phyloP scores from a whole-genome alignment of 176 grass and related monocot species.

The Rhynchospora pubera region DNA sequence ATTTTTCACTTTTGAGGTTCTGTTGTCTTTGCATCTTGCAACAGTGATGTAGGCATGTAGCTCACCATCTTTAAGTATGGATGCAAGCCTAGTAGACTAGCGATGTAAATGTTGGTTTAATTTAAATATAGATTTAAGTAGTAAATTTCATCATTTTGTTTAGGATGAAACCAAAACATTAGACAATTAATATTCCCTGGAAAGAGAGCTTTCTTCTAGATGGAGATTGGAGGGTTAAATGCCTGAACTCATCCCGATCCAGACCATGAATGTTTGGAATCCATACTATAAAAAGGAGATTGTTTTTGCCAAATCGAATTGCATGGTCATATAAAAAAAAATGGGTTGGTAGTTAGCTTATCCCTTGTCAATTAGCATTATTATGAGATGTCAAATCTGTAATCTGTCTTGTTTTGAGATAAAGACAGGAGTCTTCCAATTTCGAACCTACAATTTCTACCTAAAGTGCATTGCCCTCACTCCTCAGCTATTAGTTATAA shows the following conservation, averaged over 20 bases:
- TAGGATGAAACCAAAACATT: background rate
- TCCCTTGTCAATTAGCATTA: background rate
- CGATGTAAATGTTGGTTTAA: background rate
- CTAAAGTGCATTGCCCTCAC: no score
- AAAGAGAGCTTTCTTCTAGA: no score
- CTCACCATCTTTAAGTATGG: background rate
- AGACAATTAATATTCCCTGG: background rate
- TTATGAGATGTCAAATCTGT: background rate
- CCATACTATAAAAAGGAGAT: no score
- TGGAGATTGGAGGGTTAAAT: no score
- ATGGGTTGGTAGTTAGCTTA: no score
- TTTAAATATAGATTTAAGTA: background rate
- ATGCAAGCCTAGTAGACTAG: background rate
- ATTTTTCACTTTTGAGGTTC: constrained; percentile 14
- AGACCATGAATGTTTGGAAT: no score
- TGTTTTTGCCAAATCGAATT: no score
- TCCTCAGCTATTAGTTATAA: no score
- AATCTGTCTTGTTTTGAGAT: background rate
- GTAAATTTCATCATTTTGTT: background rate
- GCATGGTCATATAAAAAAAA: no score
- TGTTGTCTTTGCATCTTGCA: background rate
- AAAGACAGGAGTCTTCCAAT: no score
- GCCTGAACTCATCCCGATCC: no score
- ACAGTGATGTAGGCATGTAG: background rate
- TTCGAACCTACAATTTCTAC: no score